Base-by-base conservation (phyloP, 1,284 basidiomycete genomes). In the Pseudozyma tsukubaensis region DNA sequence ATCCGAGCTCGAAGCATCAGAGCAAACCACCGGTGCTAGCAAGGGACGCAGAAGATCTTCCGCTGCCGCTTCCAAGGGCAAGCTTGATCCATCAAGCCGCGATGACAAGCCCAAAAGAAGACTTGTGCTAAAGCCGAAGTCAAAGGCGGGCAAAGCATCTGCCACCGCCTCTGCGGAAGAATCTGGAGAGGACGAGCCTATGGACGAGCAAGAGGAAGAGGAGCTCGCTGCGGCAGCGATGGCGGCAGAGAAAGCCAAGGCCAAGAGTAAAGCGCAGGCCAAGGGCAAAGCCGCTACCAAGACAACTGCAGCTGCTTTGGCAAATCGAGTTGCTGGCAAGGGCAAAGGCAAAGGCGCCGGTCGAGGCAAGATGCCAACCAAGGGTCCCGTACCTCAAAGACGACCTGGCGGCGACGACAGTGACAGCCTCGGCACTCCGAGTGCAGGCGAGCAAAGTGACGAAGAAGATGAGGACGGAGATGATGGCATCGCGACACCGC, bases 401-500 rank as follows among this genome's bases (percentile, higher is more conserved):
- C 35, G 66, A 16, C 45, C 54, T n/a, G 64, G 53, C 3, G 60
- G 53, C 19, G 67, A 67, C 34, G 64, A 72, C 58, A 67, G 62
- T 47, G 73, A 76, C 50, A 76, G 73, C 35, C 73, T 76, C 7
- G 73, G 73, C 48, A 69, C 62, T 6, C 69, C 73, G 2, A 72
- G 62, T 39, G 58, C 45, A 9, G 68, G 58, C 29, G 73, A 76
- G 37, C 58, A 68, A 8, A 59, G 57, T 47, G 57, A 52, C 45
- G 60, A 57, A 13, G 59, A 52, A 1, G 56, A 63, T 18, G 43
- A 63, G 16, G 72, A 59, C 29, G n/a, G n/a, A n/a, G 62, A 75
- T 24, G 59, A 77, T 19, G 58, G 54, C 48, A 61, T 60, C 39
- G 53, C 63, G 19, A 60, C 56, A n/a, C 47, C 63, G 12, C 66